These are phyloP conservation scores for Candida pseudofarinosa DNA, from an alignment of 805 yeast species.

Conservation along the genomic window DNA sequence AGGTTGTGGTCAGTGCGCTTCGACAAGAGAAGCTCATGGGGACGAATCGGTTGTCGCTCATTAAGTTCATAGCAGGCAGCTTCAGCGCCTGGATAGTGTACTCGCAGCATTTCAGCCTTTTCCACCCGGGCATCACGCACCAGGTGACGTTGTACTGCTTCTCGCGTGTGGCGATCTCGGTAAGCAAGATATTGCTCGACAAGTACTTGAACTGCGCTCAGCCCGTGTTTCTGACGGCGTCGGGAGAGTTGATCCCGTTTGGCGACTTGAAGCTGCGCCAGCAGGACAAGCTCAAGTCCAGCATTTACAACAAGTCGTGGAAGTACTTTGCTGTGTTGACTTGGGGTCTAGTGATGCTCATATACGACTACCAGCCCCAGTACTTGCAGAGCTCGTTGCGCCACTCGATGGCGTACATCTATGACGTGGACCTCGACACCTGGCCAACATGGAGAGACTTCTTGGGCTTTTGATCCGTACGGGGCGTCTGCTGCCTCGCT, in stretches of 20 bases:
- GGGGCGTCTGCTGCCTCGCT: background rate
- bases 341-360: slow-evolving; percentile 74
- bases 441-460: slow-evolving; percentile 48
- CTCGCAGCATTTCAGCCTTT: slow-evolving; percentile 40
- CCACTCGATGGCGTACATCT: slow-evolving; percentile 67
- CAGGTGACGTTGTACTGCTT: slow-evolving; percentile 73
- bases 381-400: slow-evolving; percentile 62
- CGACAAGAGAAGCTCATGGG: slow-evolving; percentile 31
- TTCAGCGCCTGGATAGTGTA: slow-evolving; percentile 42
- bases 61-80: slow-evolving; percentile 37
- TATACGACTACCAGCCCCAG: slow-evolving; percentile 60
- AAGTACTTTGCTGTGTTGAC: slow-evolving; percentile 55
- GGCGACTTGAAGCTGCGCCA: slow-evolving; percentile 28
- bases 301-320: slow-evolving; percentile 44
- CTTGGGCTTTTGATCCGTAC: slow-evolving; percentile 25
- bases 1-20: slow-evolving; percentile 31
- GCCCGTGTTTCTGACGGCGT: slow-evolving; percentile 18
- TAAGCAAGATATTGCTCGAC: slow-evolving; percentile 50
- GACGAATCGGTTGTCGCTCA: slow-evolving; percentile 19
- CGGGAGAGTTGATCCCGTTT: slow-evolving; percentile 17
- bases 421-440: slow-evolving; percentile 51
- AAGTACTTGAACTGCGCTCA: slow-evolving; percentile 31
- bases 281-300: slow-evolving; percentile 26
- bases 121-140: slow-evolving; percentile 53
- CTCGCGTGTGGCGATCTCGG: slow-evolving; percentile 61